These are phyloP conservation scores for Alloteropsis semialata DNA, from an alignment of 176 grass and related monocot species.

Conservation along the genomic window DNA sequence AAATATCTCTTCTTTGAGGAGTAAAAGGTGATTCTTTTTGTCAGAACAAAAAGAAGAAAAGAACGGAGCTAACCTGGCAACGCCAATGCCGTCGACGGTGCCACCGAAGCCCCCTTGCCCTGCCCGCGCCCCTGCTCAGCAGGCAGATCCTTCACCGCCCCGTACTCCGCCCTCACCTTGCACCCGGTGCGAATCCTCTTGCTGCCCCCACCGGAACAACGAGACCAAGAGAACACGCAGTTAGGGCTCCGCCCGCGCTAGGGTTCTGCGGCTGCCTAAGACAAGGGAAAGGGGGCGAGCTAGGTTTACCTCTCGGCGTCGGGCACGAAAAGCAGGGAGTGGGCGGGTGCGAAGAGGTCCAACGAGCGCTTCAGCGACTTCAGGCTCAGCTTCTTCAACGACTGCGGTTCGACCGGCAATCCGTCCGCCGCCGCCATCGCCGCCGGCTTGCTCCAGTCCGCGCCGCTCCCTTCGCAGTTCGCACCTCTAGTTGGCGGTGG, in stretches of 20 bases:
- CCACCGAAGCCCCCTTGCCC: conserved; percentile 31
- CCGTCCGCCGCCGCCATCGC: conserved; percentile 32
- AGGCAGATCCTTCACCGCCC: conserved; percentile 53
- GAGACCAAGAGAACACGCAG: neutral
- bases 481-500: neutral
- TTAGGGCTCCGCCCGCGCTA: conserved; percentile 19
- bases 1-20: neutral
- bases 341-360: conserved; percentile 77
- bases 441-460: neutral
- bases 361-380: conserved; percentile 77
- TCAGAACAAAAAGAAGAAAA: neutral
- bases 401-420: conserved; percentile 75
- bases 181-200: conserved; percentile 73
- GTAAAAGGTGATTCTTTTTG: neutral
- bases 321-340: conserved; percentile 35
- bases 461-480: neutral
- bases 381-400: conserved; percentile 85
- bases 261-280: conserved; percentile 4
- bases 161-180: conserved; percentile 83
- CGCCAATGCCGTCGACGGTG: conserved; percentile 41
- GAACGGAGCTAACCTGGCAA: conserved; percentile 48
- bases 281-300: neutral
- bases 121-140: conserved; percentile 47
- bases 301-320: conserved; percentile 58
- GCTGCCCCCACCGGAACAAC: conserved; percentile 29